Evolutionary conservation across 768 basidiomycete species (phyloP).

Genomic region (Hemileccinum rubropunctum): DNA sequence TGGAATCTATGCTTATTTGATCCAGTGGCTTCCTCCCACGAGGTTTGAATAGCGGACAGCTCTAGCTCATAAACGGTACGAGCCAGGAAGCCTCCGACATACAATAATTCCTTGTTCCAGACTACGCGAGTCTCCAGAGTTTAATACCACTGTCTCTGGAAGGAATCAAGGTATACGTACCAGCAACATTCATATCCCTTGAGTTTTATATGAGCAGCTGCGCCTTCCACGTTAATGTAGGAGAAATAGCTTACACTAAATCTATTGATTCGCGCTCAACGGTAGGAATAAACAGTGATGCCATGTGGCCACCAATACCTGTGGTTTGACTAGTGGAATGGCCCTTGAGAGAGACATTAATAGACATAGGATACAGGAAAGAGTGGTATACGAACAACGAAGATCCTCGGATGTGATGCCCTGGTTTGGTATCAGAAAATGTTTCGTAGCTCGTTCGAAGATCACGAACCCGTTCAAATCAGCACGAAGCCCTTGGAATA

Average conservation of each 20-base stretch:
- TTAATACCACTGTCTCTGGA: too few species aligned
- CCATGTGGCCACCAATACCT: slow-evolving; percentile 12
- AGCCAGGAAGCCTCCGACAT: slow-evolving; percentile 77
- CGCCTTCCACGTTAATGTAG: too few species aligned
- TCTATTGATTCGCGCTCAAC: slow-evolving; percentile 13
- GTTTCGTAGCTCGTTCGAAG: background rate
- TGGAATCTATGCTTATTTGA: background rate
- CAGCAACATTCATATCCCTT: slow-evolving; percentile 42
- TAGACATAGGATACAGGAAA: background rate
- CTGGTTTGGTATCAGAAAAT: slow-evolving; percentile 33
- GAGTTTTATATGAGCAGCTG: background rate
- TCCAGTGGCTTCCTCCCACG: background rate
- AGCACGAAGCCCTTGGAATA: slow-evolving; percentile 9
- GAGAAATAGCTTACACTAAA: slow-evolving; percentile 2
- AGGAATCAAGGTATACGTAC: slow-evolving; percentile 32
- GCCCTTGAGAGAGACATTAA: background rate
- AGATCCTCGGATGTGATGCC: slow-evolving; percentile 64
- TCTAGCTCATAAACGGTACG: slow-evolving; percentile 85
- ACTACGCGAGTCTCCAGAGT: slow-evolving; percentile 36
- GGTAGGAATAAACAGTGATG: slow-evolving; percentile 7
- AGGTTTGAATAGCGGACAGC: slow-evolving; percentile 48
- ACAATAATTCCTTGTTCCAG: slow-evolving; percentile 89
- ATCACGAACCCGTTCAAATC: slow-evolving; percentile 14
- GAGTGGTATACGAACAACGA: slow-evolving; percentile 56
- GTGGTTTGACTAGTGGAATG: slow-evolving; percentile 12